Evolutionary conservation across 2,329 filamentous ascomycete genomes (phyloP).

Genomic region (Aureobasidium namibiae): DNA sequence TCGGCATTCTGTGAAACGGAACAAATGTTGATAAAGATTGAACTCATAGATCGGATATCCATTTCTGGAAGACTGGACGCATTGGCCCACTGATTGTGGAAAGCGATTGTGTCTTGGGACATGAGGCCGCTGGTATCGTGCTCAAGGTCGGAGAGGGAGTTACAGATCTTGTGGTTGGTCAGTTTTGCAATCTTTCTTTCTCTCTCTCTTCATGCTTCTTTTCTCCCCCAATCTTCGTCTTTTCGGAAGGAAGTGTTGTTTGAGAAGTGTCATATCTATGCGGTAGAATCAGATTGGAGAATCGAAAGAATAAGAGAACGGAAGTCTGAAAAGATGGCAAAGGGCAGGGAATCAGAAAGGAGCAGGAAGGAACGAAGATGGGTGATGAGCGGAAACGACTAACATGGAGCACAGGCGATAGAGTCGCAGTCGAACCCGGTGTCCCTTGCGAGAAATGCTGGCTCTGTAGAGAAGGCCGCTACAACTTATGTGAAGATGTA

Average conservation of each 20-base stretch:
- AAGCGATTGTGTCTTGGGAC: slow-evolving; percentile 56
- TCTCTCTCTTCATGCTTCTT: background rate
- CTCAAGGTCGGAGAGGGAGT: slow-evolving; percentile 50
- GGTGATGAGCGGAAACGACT: background rate
- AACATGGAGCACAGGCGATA: slow-evolving; percentile 39
- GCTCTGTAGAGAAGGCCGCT: slow-evolving; percentile 69
- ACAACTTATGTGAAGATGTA: slow-evolving; percentile 86
- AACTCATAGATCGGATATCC: slow-evolving; percentile 59
- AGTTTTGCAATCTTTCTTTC: too few relatives aligned
- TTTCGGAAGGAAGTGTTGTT: too few relatives aligned
- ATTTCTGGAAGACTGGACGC: slow-evolving; percentile 58
- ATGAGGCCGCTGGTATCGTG: slow-evolving; percentile 56
- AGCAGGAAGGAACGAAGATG: background rate
- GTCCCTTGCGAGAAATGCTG: slow-evolving; percentile 52
- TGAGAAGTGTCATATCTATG: too few relatives aligned
- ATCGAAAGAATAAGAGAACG: too few relatives aligned
- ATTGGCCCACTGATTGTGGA: slow-evolving; percentile 55
- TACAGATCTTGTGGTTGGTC: slow-evolving; percentile 40
- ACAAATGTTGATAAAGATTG: too few relatives aligned
- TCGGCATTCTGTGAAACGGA: too few relatives aligned
- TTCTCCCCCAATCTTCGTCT: background rate
- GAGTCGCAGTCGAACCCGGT: slow-evolving; percentile 59
- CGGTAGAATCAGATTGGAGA: too few relatives aligned
- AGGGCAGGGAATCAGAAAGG: background rate
- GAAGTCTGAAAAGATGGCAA: background rate